These are phyloP conservation scores for Podaxis sp. DNA, from an alignment of 768 basidiomycete genomes.

Conservation along the genomic window DNA sequence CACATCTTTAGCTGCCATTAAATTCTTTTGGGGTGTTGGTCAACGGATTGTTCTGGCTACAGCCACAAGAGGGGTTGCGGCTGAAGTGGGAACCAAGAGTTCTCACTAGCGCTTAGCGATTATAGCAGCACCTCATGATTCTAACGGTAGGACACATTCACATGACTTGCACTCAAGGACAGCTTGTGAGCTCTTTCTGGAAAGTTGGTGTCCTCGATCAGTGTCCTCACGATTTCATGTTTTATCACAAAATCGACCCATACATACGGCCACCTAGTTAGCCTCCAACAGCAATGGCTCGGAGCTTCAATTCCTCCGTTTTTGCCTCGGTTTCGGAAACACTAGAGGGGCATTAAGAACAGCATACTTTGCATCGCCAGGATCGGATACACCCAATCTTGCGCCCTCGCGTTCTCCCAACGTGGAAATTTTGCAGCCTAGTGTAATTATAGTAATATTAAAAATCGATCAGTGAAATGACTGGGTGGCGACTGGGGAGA, in stretches of 20 bases:
- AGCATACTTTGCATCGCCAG: conserved; percentile 64
- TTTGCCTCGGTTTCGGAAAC: conserved; percentile 66
- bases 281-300: background rate
- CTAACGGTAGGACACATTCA: background rate
- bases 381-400: conserved; percentile 61
- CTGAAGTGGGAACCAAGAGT: no score
- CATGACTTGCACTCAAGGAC: background rate
- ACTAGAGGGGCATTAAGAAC: conserved; percentile 69
- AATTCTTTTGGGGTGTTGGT: no score
- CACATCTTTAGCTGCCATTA: no score
- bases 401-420: conserved; percentile 61
- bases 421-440: conserved; percentile 70
- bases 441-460: background rate
- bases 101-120: background rate
- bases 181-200: background rate
- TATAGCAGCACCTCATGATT: background rate
- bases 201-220: background rate
- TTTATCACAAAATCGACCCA: background rate
- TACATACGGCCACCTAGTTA: background rate
- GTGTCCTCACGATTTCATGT: background rate
- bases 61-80: no score
- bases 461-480: conserved; percentile 36
- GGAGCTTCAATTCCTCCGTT: conserved; percentile 25
- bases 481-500: background rate
- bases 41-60: no score